These are phyloP conservation scores for Austroboletus eburneus DNA, from an alignment of 768 basidiomycete species.

Conservation along the genomic window DNA sequence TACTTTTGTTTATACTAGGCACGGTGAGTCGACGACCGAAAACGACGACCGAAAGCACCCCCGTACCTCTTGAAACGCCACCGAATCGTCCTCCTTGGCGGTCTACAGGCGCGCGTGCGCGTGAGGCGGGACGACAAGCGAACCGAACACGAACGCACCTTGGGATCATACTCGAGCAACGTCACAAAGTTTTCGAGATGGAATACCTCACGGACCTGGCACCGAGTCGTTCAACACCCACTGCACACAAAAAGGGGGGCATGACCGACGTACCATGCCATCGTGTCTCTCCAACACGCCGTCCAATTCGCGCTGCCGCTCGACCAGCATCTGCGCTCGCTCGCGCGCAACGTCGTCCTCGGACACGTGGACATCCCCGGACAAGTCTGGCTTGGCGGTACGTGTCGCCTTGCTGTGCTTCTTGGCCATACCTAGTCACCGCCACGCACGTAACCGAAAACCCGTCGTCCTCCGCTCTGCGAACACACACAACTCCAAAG, in stretches of 20 bases:
- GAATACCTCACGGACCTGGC: slow-evolving; percentile 79
- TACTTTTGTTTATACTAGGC: slow-evolving; percentile 56
- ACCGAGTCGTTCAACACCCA: neutral
- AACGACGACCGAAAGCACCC: slow-evolving; percentile 7
- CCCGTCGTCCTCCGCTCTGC: neutral
- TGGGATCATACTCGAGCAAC: slow-evolving; percentile 74
- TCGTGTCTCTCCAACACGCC: slow-evolving; percentile 65
- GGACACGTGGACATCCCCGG: slow-evolving; percentile 2
- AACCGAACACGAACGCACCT: slow-evolving; percentile 46
- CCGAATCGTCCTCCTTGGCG: slow-evolving; percentile 68
- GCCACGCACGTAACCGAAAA: slow-evolving; percentile 1
- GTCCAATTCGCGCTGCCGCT: slow-evolving; percentile 58
- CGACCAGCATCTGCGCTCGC: slow-evolving; percentile 46
- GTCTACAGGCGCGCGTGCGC: slow-evolving; percentile 35
- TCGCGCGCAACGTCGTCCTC: slow-evolving; percentile 30
- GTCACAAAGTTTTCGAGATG: slow-evolving; percentile 81
- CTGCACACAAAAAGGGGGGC: neutral
- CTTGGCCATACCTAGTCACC: slow-evolving; percentile 20
- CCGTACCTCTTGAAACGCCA: slow-evolving; percentile 72
- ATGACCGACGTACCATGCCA: slow-evolving; percentile 50
- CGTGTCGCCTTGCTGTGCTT: slow-evolving; percentile 13
- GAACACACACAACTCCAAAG: neutral
- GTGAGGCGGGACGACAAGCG: neutral
- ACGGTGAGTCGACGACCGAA: neutral
- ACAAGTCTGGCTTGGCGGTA: neutral